Percentiles rank a stretch among this genome's conserved stretches.
phyloP scores from a whole-genome alignment of 2,329 filamentous ascomycete species.

The Pezizomycotina sp. region DNA sequence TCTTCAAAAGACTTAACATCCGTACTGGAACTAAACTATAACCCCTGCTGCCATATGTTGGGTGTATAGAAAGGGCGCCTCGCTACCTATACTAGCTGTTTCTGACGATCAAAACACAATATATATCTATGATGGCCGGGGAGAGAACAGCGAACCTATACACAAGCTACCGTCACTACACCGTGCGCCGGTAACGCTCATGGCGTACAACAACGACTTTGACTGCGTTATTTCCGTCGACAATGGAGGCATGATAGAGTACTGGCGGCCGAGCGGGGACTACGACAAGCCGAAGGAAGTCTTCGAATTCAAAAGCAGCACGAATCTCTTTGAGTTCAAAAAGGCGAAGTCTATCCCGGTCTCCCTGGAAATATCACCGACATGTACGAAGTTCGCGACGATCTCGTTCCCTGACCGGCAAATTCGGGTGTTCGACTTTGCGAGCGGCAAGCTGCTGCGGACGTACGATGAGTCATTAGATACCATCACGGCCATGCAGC shows the following conservation, averaged over 20 bases:
- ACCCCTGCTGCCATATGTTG: constrained; percentile 73
- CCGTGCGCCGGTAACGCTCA: constrained; percentile 59
- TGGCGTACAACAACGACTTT: constrained; percentile 75
- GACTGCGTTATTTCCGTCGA: constrained; percentile 87
- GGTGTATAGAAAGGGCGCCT: constrained; percentile 78
- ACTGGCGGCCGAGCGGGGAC: constrained; percentile 66
- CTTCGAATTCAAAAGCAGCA: constrained; percentile 84
- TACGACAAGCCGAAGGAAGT: constrained; percentile 88
- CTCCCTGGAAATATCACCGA: constrained; percentile 70
- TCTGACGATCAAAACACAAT: constrained; percentile 60
- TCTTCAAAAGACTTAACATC: constrained; percentile 49
- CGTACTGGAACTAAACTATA: constrained; percentile 61
- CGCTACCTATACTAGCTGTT: constrained; percentile 68
- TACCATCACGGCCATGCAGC: constrained; percentile 85
- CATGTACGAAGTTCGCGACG: constrained; percentile 69
- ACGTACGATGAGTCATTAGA: constrained; percentile 90
- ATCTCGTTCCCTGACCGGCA: constrained; percentile 89
- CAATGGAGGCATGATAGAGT: constrained; percentile 84
- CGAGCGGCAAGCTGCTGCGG: constrained; percentile 68
- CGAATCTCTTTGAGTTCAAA: constrained; percentile 91
- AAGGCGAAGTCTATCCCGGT: constrained; percentile 76
- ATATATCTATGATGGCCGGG: constrained; percentile 74
- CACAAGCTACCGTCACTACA: constrained; percentile 70
- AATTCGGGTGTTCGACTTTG: constrained; percentile 84
- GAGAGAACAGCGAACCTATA: constrained; percentile 58